A percentile compares a stretch with the other conserved stretches of the same genome.
These are phyloP conservation scores for Eucalyptus erythrocorys DNA, from an alignment of 345 rosid species.

Conservation along the genomic window DNA sequence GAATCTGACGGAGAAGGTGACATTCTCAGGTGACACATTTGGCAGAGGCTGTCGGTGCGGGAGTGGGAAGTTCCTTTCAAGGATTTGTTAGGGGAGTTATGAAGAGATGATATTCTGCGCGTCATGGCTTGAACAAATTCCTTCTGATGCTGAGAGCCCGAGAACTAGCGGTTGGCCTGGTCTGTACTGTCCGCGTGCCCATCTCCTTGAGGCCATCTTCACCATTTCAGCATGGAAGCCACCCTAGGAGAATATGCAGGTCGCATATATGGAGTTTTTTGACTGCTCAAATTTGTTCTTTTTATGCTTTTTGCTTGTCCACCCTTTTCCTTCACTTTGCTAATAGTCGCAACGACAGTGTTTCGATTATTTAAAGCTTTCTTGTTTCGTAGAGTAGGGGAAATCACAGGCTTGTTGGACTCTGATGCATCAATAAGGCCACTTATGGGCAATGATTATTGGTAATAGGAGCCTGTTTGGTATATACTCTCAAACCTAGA, in stretches of 20 bases:
- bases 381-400: not conserved
- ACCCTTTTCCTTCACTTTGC: not conserved
- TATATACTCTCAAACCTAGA: not conserved
- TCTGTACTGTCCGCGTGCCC: not conserved
- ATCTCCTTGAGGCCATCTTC: not conserved
- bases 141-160: not conserved
- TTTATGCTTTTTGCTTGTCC: not conserved
- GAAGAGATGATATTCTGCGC: constrained; percentile 4
- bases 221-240: not conserved
- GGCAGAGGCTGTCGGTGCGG: constrained; percentile 83
- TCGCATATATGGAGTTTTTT: not conserved
- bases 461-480: not conserved
- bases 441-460: not conserved
- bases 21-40: constrained; percentile 69
- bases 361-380: not conserved
- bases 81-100: constrained; percentile 53
- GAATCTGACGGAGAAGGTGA: not conserved
- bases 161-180: not conserved
- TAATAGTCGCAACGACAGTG: not conserved
- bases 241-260: not conserved
- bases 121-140: not conserved
- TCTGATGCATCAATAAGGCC: constrained; percentile 14
- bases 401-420: not conserved
- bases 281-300: not conserved
- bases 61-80: constrained; percentile 79